Percentiles rank a stretch among this genome's conserved stretches.
Conservation (phyloP, 768 basidiomycete genomes). For the Amanita subjunquillea region DNA sequence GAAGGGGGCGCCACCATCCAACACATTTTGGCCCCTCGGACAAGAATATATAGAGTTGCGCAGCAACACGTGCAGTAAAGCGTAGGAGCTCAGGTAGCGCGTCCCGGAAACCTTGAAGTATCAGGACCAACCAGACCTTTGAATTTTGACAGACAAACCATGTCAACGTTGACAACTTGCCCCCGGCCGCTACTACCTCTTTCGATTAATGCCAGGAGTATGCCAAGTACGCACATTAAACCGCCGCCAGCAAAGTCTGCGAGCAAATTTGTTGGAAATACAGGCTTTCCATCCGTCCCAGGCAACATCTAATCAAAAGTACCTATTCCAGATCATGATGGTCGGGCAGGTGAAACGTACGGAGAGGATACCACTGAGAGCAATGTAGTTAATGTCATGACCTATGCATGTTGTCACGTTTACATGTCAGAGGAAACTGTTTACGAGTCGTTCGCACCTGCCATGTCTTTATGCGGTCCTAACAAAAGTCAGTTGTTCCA, state of each 20-base stretch:
- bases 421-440: not conserved
- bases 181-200: conserved; percentile 55
- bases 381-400: conserved; percentile 81
- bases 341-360: conserved; percentile 15
- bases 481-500: conserved; percentile 8
- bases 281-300: conserved; percentile 49
- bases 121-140: not conserved
- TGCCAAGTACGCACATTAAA: conserved; percentile 57
- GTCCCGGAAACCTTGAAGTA: conserved; percentile 61
- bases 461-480: conserved; percentile 71
- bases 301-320: conserved; percentile 49
- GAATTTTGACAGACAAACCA: conserved; percentile 34
- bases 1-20: conserved; percentile 75
- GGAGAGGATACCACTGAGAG: conserved; percentile 44
- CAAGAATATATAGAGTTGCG: conserved; percentile 24
- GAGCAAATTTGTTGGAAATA: conserved; percentile 65
- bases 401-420: conserved; percentile 25
- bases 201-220: conserved; percentile 67
- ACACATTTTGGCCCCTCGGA: conserved; percentile 43
- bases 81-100: conserved; percentile 68
- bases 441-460: conserved; percentile 33
- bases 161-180: conserved; percentile 66
- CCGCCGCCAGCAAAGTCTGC: conserved; percentile 84
- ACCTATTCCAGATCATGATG: conserved; percentile 35
- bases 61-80: conserved; percentile 40